Base-by-base conservation (phyloP, 495 filamentous ascomycete species). In the Schizothecium vesticola region DNA sequence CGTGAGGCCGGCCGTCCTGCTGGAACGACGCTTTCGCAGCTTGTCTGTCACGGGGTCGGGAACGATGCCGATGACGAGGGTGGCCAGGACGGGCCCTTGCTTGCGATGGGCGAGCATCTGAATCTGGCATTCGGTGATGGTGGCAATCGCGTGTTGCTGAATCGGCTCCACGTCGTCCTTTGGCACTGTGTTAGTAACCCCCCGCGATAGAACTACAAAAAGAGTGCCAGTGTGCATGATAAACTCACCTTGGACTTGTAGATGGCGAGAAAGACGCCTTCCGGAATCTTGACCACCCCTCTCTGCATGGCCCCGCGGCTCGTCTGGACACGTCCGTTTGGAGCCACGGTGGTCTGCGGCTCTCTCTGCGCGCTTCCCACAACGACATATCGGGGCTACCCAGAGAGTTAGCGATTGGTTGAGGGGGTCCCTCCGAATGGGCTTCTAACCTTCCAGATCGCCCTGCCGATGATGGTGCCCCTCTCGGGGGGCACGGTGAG, bases 401-500 rank as follows among this genome's bases (percentile, higher is more conserved):
- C 21, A 29, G 28, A 29, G 19, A 3, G 66, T 69, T 59, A 75
- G 67, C 43, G 25, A 51, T n/a, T 61, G 57, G 22, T 16, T 2
- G 11, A 0, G 6, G 13, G 25, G 56, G 67, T 16, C 16, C 58
- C 56, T 19, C 56, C 4, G 21, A 4, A 12, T n/a, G 24, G 55
- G 56, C 33, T 11, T 63, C 75, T 61, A 68, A 87, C 86, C 86
- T 88, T 88, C 85, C 85, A 88, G 16, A 83, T 64, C 16, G 86
- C 80, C 67, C 81, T 81, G 43, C 84, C 84, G 56, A 88, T 80
- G 68, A 88, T 84, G 57, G 84, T 80, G 36, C 83, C 80, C 71
- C 84, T 77, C 70, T 88, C 86, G 6, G 86, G 86, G 36, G 86
- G 86, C 25, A 82, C 79, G 51, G 82, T 74, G 71, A 88, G 78